Evolutionary conservation across 2,329 filamentous ascomycete genomes (phyloP), one percentile per base, ranked within the genome.

Genomic region (Ambrosiella beaveri): DNA sequence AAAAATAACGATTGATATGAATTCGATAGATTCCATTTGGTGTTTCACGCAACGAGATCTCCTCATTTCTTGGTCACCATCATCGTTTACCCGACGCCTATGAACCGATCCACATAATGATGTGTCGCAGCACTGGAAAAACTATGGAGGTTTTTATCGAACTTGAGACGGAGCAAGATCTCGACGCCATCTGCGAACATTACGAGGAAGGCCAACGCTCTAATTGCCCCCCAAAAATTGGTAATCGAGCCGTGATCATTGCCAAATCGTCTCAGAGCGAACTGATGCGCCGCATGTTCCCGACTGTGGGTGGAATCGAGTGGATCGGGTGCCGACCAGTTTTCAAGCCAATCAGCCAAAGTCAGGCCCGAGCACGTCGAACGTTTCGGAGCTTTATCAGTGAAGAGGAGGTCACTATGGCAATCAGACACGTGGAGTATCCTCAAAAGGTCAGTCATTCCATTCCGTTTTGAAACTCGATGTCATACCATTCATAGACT

Each of bases 281-380:
- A 5, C 70, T 85, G 13, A 82, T 84, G 80, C 71, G 70, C 62
- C 75, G 79, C n/a, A 67, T 85, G 15, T 85, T 84, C 63, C 80
- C 81, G 0, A 71, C 74, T 45, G 76, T 79, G 3, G 70, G 70
- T 39, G 80, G 80, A 8, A 70, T 84, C 7, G 64, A 69, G 35
- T 85, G 81, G 81, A 65, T 73, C 13, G 75, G 75, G 1, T 65
- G 67, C 0, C 66, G 64, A 2, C 80, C 80, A 0, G 56, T 63
- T 1, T 52, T 52, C 13, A 53, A 40, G 13, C 27, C 44, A n/a
- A 12, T 39, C 9, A 47, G 35, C 39, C 67, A 76, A 56, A 63
- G 66, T 9, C 64, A 70, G 2, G 66, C 69, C 52, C 66, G 70
- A 50, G 64, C 67, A 13, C 37, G 64, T 61, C 66, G 71, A 62